Evolutionary conservation across 495 filamentous ascomycete species (phyloP), one percentile per base, ranked within the genome.

Genomic region (Margaritispora aquatica): DNA sequence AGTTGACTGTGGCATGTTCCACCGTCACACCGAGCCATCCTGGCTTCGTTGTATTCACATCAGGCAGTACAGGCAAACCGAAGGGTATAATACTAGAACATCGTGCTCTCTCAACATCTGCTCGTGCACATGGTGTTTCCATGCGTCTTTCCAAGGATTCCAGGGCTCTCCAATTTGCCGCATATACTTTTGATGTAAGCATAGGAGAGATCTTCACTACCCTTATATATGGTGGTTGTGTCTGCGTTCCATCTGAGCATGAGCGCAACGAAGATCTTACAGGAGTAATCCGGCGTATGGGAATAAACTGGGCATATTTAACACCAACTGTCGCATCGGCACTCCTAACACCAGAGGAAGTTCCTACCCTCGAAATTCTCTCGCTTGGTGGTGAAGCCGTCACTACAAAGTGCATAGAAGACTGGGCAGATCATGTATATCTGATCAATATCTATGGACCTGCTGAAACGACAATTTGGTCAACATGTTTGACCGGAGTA

Each of bases 161-260:
- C 13, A 10, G 49, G 8, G 49, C 26, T 8, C 22, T 24, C n/a
- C 49, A 51, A 26, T 51, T 51, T 22, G 22, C 49, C 13, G 3
- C 49, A 5, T 51, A 51, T 23, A 20, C 87, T 0, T 94, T 93
- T 62, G 89, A 94, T 64, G 88, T 92, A 4, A 90, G 85, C 0
- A 81, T 92, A 0, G 91, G 92, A 57, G 89, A 92, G 64, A 88
- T 90, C 3, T 92, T 93, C 73, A 92, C 90, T 63, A 83, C 89
- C 0, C 66, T 89, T 1, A 81, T 83, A 56, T 75, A 87, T 47
- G 86, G 87, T 1, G 72, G 72, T 24, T 78, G 76, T 57, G 70
- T 81, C 31, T 80, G 77, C 57, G 63, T 81, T 19, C 78, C 77
- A 2, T 76, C 73, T 2, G 63, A 72, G 55, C 9, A 55, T 0